phyloP scores from a whole-genome alignment of 73 alveolate species.

The Stentor roeselii region DNA sequence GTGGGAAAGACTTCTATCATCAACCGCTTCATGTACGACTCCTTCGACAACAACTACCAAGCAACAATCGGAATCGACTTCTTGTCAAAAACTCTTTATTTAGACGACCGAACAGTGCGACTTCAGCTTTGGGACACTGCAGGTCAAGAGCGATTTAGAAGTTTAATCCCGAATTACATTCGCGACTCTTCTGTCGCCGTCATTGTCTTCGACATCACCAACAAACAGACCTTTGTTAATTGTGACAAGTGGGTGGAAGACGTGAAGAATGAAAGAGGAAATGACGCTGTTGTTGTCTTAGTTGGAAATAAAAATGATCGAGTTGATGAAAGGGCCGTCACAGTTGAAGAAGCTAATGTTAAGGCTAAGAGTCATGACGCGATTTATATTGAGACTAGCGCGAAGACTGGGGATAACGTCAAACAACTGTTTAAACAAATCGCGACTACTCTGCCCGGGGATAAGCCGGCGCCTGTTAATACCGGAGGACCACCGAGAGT shows the following conservation, averaged over 20 bases:
- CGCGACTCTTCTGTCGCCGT: constrained; percentile 80
- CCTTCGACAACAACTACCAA: constrained; percentile 62
- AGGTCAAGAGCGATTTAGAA: constrained; percentile 85
- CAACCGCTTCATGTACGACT: constrained; percentile 67
- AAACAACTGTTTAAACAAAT: constrained; percentile 62
- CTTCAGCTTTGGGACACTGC: constrained; percentile 97
- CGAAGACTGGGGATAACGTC: constrained; percentile 75
- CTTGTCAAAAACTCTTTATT: constrained; percentile 88
- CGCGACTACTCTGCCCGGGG: constrained; percentile 65
- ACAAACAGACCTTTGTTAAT: constrained; percentile 53
- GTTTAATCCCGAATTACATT: constrained; percentile 70
- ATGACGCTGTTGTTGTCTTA: constrained; percentile 69
- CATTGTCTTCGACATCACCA: constrained; percentile 70
- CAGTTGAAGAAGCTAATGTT: constrained; percentile 63
- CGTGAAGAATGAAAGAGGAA: constrained; percentile 79
- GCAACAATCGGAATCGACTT: constrained; percentile 98
- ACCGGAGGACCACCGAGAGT: neutral
- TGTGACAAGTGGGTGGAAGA: constrained; percentile 84
- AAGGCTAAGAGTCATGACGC: constrained; percentile 78
- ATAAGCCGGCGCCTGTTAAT: neutral
- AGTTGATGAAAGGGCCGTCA: constrained; percentile 45
- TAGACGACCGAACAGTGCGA: constrained; percentile 83
- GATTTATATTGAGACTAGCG: constrained; percentile 73
- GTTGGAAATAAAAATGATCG: constrained; percentile 82
- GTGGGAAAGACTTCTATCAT: constrained; percentile 81